Evolutionary conservation across 2,329 filamentous ascomycete species (phyloP).

Genomic region (Trichoderma citrinoviride): DNA sequence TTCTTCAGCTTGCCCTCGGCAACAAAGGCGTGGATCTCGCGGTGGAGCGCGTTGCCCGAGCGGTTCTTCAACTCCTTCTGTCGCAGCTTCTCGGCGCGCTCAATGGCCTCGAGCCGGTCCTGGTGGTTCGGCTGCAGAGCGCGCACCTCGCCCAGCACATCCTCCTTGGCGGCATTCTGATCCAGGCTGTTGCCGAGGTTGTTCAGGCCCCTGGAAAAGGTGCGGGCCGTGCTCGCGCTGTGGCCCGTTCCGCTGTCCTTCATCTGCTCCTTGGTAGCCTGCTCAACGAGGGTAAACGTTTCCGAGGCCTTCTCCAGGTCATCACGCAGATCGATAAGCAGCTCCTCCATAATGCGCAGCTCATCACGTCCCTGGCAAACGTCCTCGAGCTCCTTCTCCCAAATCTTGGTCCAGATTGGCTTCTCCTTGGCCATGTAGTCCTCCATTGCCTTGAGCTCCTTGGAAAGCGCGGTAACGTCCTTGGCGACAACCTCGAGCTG

Average conservation of each 20-base stretch:
- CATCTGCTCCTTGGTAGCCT: slow-evolving; percentile 97
- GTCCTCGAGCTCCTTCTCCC: slow-evolving; percentile 95
- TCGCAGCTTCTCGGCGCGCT: slow-evolving; percentile 88
- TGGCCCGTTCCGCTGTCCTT: slow-evolving; percentile 62
- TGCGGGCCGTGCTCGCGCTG: slow-evolving; percentile 51
- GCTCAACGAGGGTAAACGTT: slow-evolving; percentile 92
- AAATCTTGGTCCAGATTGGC: slow-evolving; percentile 97
- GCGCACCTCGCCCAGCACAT: slow-evolving; percentile 86
- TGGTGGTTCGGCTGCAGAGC: slow-evolving; percentile 94
- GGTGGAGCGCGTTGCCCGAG: slow-evolving; percentile 71
- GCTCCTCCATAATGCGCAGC: slow-evolving; percentile 92
- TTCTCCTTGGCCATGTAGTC: slow-evolving; percentile 90
- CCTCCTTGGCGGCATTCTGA: slow-evolving; percentile 81
- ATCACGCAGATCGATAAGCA: slow-evolving; percentile 87
- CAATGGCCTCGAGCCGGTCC: slow-evolving; percentile 87
- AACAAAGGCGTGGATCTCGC: slow-evolving; percentile 82
- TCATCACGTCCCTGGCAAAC: slow-evolving; percentile 95
- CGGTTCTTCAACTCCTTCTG: slow-evolving; percentile 84
- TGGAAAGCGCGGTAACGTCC: slow-evolving; percentile 76
- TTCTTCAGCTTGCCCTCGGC: slow-evolving; percentile 92
- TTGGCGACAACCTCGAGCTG: slow-evolving; percentile 88
- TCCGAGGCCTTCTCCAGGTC: slow-evolving; percentile 92
- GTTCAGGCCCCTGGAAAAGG: slow-evolving; percentile 54
- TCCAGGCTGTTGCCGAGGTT: slow-evolving; percentile 59
- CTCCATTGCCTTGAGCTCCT: slow-evolving; percentile 91